Evolutionary conservation across 148 eudicot species (phyloP).

Genomic region (Selenicereus undatus): DNA sequence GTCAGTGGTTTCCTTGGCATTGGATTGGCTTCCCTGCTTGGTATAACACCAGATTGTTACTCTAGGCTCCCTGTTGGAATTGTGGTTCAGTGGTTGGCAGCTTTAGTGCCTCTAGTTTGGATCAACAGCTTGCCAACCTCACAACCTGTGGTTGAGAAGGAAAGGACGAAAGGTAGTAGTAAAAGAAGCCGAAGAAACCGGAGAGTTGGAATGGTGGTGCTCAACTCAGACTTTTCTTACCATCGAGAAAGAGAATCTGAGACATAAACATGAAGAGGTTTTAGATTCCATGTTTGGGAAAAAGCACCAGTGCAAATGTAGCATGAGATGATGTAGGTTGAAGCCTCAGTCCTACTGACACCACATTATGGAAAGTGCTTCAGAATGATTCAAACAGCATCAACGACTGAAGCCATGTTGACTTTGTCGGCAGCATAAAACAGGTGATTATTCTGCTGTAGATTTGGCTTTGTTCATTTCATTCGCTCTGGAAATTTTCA

Average conservation of each 20-base stretch:
- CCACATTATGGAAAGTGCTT: neutral
- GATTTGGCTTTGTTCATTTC: neutral
- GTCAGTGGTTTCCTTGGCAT: conserved; percentile 73
- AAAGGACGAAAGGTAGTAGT: conserved; percentile 46
- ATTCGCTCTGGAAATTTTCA: neutral
- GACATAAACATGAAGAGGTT: conserved; percentile 20
- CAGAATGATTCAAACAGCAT: neutral
- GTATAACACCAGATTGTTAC: conserved; percentile 56
- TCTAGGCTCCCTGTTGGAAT: conserved; percentile 66
- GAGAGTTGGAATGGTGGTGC: conserved; percentile 51
- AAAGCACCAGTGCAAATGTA: neutral
- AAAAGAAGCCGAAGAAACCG: conserved; percentile 44
- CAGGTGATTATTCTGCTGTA: neutral
- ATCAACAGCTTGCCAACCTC: conserved; percentile 42
- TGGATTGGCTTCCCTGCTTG: conserved; percentile 68
- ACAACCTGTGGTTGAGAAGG: conserved; percentile 34
- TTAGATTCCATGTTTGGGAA: neutral
- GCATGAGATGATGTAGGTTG: neutral
- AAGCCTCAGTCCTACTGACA: neutral
- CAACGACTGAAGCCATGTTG: neutral
- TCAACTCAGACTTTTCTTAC: conserved; percentile 37
- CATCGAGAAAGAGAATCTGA: conserved; percentile 56
- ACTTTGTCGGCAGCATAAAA: neutral
- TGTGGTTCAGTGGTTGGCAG: conserved; percentile 58
- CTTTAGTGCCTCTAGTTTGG: conserved; percentile 69